Evolutionary conservation across 1,284 basidiomycete genomes (phyloP), one percentile per base, ranked within the genome.

Genomic region (Puccinia triticina): DNA sequence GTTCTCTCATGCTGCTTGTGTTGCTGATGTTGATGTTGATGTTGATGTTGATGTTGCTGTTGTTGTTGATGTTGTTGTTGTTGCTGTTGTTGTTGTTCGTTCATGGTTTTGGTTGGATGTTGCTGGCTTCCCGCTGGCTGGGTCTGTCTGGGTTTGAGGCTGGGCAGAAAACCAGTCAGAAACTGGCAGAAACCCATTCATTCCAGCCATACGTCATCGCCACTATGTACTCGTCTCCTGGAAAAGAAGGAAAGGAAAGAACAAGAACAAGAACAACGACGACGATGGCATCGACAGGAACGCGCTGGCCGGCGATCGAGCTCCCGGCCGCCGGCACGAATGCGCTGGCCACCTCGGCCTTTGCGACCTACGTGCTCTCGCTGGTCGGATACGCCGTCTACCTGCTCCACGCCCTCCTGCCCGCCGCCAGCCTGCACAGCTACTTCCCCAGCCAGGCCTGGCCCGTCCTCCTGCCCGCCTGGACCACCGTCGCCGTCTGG

Each of bases 401-500:
- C 48, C 48, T 78, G 3, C 23, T 67, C 4, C 64, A 50, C 32
- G 64, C n/a, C 61, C 29, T 78, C 10, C 46, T 78, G 10, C 59
- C 76, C 4, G 12, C 55, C 32, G 23, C 23, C 74, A 10, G n/a
- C 48, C 16, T 18, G 46, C 11, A 26, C 46, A 50, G 43, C 16
- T 64, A 50, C 48, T 48, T 50, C 32, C 59, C 59, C 32, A 50
- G 61, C 11, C 61, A 66, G 46, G 61, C 29, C 32, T 78, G 76
- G 59, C 21, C 76, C 0, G 26, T 34, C 32, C 29, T 78, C 76
- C 26, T 78, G 21, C 76, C 76, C 59, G 64, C 46, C 23, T 78
- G 76, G 76, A 61, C 69, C 64, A 78, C 76, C 32, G 46, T 78
- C 76, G 46, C 76, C 61, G 3, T 67, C 48, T 78, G 76, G 76